Evolutionary conservation across 495 filamentous ascomycete species (phyloP).

Genomic region (Oleoguttula mirabilis): DNA sequence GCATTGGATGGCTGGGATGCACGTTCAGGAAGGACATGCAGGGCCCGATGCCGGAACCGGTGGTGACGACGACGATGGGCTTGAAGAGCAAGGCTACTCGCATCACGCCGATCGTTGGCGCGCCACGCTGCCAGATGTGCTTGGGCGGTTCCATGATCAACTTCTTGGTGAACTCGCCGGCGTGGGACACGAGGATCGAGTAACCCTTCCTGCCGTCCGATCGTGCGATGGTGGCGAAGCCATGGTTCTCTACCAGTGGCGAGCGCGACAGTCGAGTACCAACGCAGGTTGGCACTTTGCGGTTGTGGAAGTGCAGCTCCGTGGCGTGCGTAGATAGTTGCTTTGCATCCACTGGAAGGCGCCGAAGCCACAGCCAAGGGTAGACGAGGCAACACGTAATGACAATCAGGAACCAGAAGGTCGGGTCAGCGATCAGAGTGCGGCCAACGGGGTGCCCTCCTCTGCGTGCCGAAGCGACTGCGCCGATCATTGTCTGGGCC

Average conservation of each 20-base stretch:
- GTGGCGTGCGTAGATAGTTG: slow-evolving; percentile 57
- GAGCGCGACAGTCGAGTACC: slow-evolving; percentile 43
- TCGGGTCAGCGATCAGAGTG: slow-evolving; percentile 41
- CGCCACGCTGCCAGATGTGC: slow-evolving; percentile 43
- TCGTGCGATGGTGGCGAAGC: slow-evolving; percentile 64
- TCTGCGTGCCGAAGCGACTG: slow-evolving; percentile 22
- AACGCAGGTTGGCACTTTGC: slow-evolving; percentile 21
- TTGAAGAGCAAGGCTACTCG: slow-evolving; percentile 59
- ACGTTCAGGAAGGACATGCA: slow-evolving; percentile 41
- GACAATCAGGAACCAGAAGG: slow-evolving; percentile 56
- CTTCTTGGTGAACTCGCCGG: slow-evolving; percentile 70
- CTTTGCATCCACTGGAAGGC: slow-evolving; percentile 47
- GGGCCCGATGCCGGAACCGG: slow-evolving; percentile 72
- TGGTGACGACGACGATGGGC: slow-evolving; percentile 62
- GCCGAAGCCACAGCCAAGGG: slow-evolving; percentile 57
- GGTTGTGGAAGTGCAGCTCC: slow-evolving; percentile 53
- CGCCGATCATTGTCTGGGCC: slow-evolving; percentile 33
- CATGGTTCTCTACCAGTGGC: slow-evolving; percentile 65
- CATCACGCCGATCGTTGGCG: slow-evolving; percentile 55
- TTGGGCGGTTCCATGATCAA: slow-evolving; percentile 50
- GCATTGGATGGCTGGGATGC: slow-evolving; percentile 35
- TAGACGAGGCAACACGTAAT: slow-evolving; percentile 49
- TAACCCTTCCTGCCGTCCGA: slow-evolving; percentile 39
- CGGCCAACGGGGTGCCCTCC: slow-evolving; percentile 26
- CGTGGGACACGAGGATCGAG: slow-evolving; percentile 62